A percentile compares a stretch with the other conserved stretches of the same genome.
Conservation (phyloP, 2,329 filamentous ascomycete species). For the Fusarium camptoceras region DNA sequence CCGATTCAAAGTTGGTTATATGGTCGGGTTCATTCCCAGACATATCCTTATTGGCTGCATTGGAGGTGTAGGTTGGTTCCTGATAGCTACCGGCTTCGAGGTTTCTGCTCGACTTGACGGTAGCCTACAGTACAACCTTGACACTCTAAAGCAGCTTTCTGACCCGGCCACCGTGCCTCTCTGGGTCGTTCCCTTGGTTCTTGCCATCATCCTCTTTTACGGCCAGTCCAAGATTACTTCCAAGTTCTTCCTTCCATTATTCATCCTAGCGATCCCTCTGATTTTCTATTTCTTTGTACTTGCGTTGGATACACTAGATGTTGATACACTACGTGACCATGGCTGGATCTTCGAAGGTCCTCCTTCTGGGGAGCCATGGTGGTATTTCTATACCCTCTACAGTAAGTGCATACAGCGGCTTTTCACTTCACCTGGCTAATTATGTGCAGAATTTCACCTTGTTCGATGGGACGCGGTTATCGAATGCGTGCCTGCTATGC, state of each 20-base stretch:
- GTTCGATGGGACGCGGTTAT: constrained; percentile 86
- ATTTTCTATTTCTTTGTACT: constrained; percentile 84
- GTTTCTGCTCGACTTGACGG: constrained; percentile 91
- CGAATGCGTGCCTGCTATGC: constrained; percentile 93
- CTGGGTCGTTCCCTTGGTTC: constrained; percentile 82
- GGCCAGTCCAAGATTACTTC: constrained; percentile 81
- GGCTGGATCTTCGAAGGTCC: constrained; percentile 96
- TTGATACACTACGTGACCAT: constrained; percentile 72
- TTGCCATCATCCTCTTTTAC: constrained; percentile 81
- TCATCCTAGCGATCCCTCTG: constrained; percentile 82
- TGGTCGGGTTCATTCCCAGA: constrained; percentile 96
- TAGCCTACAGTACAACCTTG: constrained; percentile 82
- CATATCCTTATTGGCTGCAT: constrained; percentile 98
- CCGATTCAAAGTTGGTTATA: constrained; percentile 84
- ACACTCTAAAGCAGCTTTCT: constrained; percentile 80
- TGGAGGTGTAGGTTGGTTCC: constrained; percentile 95
- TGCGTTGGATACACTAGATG: constrained; percentile 73
- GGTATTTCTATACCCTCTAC: constrained; percentile 97
- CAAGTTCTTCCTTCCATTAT: constrained; percentile 87
- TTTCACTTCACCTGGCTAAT: constrained; percentile 22
- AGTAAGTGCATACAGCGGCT: constrained; percentile 64
- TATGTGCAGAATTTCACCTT: constrained; percentile 74
- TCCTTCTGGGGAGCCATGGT: constrained; percentile 88
- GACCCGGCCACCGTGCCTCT: constrained; percentile 79
- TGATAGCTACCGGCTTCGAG: constrained; percentile 90